Percentiles rank a stretch among this genome's conserved stretches.
These are phyloP conservation scores for Aschersonia sp. DNA, from an alignment of 2,329 filamentous ascomycete genomes.

Conservation along the genomic window DNA sequence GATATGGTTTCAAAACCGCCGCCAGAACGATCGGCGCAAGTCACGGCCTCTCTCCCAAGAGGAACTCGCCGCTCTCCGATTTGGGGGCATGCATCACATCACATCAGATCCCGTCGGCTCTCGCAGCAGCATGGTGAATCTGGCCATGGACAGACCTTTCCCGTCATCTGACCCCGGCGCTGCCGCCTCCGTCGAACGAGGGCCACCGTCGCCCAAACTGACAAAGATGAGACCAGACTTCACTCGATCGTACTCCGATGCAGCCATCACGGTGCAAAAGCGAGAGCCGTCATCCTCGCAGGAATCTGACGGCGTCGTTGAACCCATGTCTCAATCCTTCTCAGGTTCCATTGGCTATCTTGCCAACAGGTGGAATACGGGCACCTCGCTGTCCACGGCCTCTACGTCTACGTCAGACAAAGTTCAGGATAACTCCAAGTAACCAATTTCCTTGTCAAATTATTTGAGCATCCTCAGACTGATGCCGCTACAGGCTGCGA, in stretches of 20 bases:
- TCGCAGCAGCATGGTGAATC: conserved; percentile 11
- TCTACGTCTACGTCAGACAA: conserved; percentile 21
- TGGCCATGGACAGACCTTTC: conserved; percentile 11
- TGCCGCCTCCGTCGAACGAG: conserved; percentile 11
- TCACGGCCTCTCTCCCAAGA: conserved; percentile 69
- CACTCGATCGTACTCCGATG: conserved; percentile 7
- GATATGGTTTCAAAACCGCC: conserved; percentile 97
- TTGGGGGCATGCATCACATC: conserved; percentile 37
- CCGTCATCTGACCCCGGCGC: conserved; percentile 13
- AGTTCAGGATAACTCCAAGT: conserved; percentile 23
- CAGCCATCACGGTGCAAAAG: conserved; percentile 7
- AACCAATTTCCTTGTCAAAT: neutral
- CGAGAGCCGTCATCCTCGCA: conserved; percentile 14
- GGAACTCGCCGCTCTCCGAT: conserved; percentile 51
- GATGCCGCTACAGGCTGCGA: conserved; percentile 19
- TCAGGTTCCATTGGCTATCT: conserved; percentile 34
- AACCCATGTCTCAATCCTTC: conserved; percentile 23
- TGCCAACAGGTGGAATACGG: conserved; percentile 41
- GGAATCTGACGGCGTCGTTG: conserved; percentile 11
- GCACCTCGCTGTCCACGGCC: conserved; percentile 36
- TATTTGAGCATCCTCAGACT: neutral
- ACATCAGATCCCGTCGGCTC: conserved; percentile 27
- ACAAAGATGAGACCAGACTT: conserved; percentile 3
- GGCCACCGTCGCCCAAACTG: conserved; percentile 10
- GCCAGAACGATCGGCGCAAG: conserved; percentile 85